Evolutionary conservation across 2,329 filamentous ascomycete species (phyloP), one percentile per base, ranked within the genome.

Genomic region (Clonostachys sp.): DNA sequence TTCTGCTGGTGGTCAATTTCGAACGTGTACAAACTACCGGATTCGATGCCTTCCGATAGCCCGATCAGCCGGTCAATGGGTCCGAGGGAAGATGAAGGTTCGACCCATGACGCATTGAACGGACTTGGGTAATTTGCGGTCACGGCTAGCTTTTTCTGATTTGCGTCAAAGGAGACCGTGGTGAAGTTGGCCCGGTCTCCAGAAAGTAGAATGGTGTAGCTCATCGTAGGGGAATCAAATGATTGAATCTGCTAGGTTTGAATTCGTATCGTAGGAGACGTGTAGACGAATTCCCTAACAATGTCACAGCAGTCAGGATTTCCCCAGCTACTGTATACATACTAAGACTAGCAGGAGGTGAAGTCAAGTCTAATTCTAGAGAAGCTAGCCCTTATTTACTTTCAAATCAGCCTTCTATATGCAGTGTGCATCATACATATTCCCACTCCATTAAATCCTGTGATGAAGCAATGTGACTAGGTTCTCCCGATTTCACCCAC

Each of bases 381-480:
- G 9, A 9, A 30, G 24, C 7, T 30, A 30, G 6, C 4, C 9
- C 24, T 30, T 30, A 3, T 30, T 30, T 30, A 10, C 9, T 1
- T 4, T 10, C 6, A 10, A 30, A 10, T 10, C 3, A 30, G 8
- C 10, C 3, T 10, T 10, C 24, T 10, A 4, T 30, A 30, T 30
- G n/a, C n/a, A n/a, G n/a, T n/a, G n/a, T n/a, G n/a, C n/a, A n/a
- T n/a, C n/a, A n/a, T n/a, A n/a, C n/a, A n/a, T n/a, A n/a, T n/a
- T n/a, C n/a, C n/a, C n/a, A n/a, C n/a, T n/a, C n/a, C n/a, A n/a
- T n/a, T n/a, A n/a, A n/a, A 2, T 8, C 2, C 24, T 9, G 24
- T 24, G 8, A 5, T 9, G 2, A 8, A 8, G 7, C 5, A 3
- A 3, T 8, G 8, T 24, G 24, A 2, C 2, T 5, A 24, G 3